These are phyloP conservation scores for Phytophthora ramorum DNA, from an alignment of 352 stramenopile species.

Conservation along the genomic window DNA sequence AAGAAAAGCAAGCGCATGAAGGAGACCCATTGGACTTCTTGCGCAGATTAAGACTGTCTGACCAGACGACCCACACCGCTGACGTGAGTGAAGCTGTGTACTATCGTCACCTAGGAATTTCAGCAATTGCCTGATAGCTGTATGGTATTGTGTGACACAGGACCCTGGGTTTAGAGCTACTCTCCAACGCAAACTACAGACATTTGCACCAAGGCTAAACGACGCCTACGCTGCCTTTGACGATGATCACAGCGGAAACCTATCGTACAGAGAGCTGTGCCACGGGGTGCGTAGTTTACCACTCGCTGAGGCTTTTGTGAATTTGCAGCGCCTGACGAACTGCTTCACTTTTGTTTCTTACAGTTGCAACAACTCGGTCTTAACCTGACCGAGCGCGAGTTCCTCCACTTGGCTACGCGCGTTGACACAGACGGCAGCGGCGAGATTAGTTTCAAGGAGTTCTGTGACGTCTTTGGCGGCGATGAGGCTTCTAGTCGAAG, in stretches of 20 bases:
- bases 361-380: conserved; percentile 59
- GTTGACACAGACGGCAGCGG: conserved; percentile 56
- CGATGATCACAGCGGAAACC: conserved; percentile 55
- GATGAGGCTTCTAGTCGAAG: conserved; percentile 11
- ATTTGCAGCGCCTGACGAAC: background rate
- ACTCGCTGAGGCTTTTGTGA: background rate
- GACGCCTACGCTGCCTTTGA: conserved; percentile 65
- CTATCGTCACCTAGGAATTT: background rate
- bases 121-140: background rate
- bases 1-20: conserved; percentile 12
- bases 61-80: conserved; percentile 6
- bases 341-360: conserved; percentile 2
- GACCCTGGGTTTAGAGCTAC: conserved; percentile 41
- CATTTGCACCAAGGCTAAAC: conserved; percentile 50
- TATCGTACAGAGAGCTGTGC: conserved; percentile 61
- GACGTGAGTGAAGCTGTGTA: conserved; percentile 15
- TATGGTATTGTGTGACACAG: conserved; percentile 21
- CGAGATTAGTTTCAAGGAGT: conserved; percentile 71
- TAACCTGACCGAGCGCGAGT: conserved; percentile 58
- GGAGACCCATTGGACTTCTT: conserved; percentile 50
- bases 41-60: conserved; percentile 22
- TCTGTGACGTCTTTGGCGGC: conserved; percentile 47
- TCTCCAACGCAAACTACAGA: conserved; percentile 50
- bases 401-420: conserved; percentile 43
- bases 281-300: conserved; percentile 39